Conservation (phyloP, 768 basidiomycete genomes). For the Hemileccinum impolitum region DNA sequence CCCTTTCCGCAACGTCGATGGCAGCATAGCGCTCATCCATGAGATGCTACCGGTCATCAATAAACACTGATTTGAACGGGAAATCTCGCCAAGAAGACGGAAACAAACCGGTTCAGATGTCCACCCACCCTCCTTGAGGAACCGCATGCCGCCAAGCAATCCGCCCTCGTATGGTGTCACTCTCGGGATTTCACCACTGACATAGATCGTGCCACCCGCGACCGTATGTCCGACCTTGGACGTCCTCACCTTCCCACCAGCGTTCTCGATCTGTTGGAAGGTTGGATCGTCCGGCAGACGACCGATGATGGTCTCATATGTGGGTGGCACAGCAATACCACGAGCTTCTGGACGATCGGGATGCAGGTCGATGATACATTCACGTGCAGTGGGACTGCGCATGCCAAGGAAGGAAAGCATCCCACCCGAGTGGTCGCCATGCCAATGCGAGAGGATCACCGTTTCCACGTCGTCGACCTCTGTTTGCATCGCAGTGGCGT, state of each 20-base stretch:
- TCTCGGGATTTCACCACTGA: slow-evolving; percentile 80
- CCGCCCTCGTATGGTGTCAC: slow-evolving; percentile 67
- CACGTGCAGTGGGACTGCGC: slow-evolving; percentile 29
- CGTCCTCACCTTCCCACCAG: slow-evolving; percentile 55
- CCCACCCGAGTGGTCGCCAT: slow-evolving; percentile 72
- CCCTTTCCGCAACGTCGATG: slow-evolving; percentile 78
- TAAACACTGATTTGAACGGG: background rate
- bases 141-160: slow-evolving; percentile 63
- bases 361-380: slow-evolving; percentile 68
- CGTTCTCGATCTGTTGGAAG: slow-evolving; percentile 57
- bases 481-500: slow-evolving; percentile 57
- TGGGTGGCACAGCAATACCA: slow-evolving; percentile 68
- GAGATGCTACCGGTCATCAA: slow-evolving; percentile 47
- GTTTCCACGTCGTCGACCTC: slow-evolving; percentile 53
- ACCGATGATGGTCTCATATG: slow-evolving; percentile 52
- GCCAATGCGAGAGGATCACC: slow-evolving; percentile 79
- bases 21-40: slow-evolving; percentile 82
- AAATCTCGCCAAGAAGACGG: background rate
- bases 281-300: slow-evolving; percentile 68
- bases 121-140: slow-evolving; percentile 46
- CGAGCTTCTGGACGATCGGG: slow-evolving; percentile 71
- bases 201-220: slow-evolving; percentile 60
- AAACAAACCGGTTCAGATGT: slow-evolving; percentile 48
- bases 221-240: slow-evolving; percentile 62
- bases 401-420: slow-evolving; percentile 60